Evolutionary conservation across 225 moss, liverwort and hornwort species (phyloP), one percentile per base, ranked within the genome.

Genomic region (Physcomitrellopsis africana): DNA sequence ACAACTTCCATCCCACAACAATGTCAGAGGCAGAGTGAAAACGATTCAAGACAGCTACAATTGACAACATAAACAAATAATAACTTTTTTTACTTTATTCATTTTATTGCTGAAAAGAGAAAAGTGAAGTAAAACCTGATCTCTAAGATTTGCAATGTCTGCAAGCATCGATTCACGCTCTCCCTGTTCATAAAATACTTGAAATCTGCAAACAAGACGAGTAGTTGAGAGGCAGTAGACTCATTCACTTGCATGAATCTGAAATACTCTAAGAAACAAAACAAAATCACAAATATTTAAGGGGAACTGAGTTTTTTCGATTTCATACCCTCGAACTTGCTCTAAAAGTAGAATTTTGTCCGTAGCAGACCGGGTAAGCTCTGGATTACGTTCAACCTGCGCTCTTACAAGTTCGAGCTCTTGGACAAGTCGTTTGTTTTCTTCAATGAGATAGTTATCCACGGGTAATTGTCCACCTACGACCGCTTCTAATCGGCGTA

Each of bases 361-460:
- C 93, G 91, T 93, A 0, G 93, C 93, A 60, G 91, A 91, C 32
- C 91, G 86, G 65, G 93, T 93, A 58, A 93, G 73, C 74, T 93
- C 93, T 49, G 93, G 93, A 76, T 93, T 93, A 26, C 89, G 91
- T 71, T 93, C 93, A 15, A 78, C 79, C 41, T 89, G 87, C 18
- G 71, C 81, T 24, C 84, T 83, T 9, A 93, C 80, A 46, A 91
- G 67, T 45, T 87, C 89, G 2, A 93, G 73, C 68, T 93, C 93
- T 59, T 91, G 89, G 23, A 53, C 53, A 67, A 93, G 66, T 55
- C 62, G 76, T 65, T 69, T 89, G 37, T 79, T 87, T 20, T 93
- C 93, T 32, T 87, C 81, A 54, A 79, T 77, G 8, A 85, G 79
- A 70, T 85, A 86, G 11, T 51, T 15, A 23, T 89, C 86, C 26